Conservation (phyloP, 176 grass and related monocot genomes). For the Lolium multiflorum region DNA sequence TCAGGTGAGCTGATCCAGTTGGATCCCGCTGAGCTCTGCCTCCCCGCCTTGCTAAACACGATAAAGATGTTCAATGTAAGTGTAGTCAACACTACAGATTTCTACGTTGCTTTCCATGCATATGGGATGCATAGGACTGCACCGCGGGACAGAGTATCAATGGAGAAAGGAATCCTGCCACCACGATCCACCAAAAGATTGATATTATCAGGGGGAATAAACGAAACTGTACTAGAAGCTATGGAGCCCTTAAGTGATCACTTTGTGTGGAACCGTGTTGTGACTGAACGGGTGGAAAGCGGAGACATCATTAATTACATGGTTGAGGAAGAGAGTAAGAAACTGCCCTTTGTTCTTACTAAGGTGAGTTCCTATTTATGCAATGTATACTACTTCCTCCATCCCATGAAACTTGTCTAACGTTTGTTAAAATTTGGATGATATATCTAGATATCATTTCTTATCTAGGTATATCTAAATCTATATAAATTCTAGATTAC, state of each 20-base stretch:
- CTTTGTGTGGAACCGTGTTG: neutral
- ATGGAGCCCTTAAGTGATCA: neutral
- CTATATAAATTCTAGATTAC: no score
- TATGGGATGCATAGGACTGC: neutral
- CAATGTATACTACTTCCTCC: neutral
- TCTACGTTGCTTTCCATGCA: no score
- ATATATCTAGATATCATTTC: no score
- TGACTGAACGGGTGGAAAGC: neutral
- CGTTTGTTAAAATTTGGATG: no score
- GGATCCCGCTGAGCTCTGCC: neutral
- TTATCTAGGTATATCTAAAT: no score
- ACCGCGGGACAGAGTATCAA: rapidly evolving
- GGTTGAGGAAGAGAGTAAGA: constrained; percentile 6
- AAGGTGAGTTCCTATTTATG: neutral
- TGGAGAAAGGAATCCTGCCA: neutral
- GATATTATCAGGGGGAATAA: no score
- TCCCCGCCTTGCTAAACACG: neutral
- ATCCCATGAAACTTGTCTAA: no score
- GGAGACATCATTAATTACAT: neutral
- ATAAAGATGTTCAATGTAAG: neutral
- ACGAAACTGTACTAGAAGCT: neutral
- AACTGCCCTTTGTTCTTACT: neutral
- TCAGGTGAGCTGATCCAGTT: neutral
- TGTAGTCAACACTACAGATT: neutral
- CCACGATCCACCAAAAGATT: neutral